Percentiles rank a stretch among this genome's conserved stretches.
Conservation (phyloP, 306 rosid species). For the Vigna hirtella region DNA sequence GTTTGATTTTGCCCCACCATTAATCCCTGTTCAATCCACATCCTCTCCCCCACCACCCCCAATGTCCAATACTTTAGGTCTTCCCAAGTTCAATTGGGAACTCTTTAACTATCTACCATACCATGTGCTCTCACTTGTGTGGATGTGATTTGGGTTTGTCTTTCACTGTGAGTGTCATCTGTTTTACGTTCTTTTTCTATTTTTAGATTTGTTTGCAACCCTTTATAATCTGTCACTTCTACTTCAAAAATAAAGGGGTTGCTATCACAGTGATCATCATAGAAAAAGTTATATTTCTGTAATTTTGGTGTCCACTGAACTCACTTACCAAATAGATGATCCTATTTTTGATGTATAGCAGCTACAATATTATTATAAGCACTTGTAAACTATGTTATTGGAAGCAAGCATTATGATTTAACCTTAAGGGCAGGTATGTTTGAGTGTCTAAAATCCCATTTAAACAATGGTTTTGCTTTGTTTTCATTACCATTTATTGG, state of each 20-base stretch:
- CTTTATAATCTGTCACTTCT: conserved; percentile 53
- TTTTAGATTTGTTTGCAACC: conserved; percentile 69
- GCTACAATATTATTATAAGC: background rate
- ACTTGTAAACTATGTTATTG: background rate
- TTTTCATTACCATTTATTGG: too few relatives aligned
- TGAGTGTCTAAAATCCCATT: background rate
- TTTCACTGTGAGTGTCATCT: conserved; percentile 57
- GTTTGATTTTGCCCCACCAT: conserved; percentile 67
- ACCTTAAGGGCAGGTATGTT: background rate
- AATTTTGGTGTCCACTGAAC: conserved; percentile 41
- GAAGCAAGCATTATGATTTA: background rate
- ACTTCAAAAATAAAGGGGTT: conserved; percentile 73
- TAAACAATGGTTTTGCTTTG: background rate
- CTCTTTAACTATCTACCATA: conserved; percentile 61
- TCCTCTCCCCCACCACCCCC: conserved; percentile 18
- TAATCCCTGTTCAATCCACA: conserved; percentile 52
- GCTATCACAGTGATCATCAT: conserved; percentile 58
- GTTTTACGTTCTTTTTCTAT: conserved; percentile 79
- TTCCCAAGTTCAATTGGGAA: conserved; percentile 87
- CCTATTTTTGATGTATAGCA: conserved; percentile 38
- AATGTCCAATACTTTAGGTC: conserved; percentile 53
- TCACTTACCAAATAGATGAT: conserved; percentile 48
- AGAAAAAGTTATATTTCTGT: conserved; percentile 46
- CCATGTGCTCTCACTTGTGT: conserved; percentile 51
- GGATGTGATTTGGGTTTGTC: conserved; percentile 45